Evolutionary conservation across 2,329 filamentous ascomycete genomes (phyloP), one percentile per base, ranked within the genome.

Genomic region (Fusarium sublunatum): DNA sequence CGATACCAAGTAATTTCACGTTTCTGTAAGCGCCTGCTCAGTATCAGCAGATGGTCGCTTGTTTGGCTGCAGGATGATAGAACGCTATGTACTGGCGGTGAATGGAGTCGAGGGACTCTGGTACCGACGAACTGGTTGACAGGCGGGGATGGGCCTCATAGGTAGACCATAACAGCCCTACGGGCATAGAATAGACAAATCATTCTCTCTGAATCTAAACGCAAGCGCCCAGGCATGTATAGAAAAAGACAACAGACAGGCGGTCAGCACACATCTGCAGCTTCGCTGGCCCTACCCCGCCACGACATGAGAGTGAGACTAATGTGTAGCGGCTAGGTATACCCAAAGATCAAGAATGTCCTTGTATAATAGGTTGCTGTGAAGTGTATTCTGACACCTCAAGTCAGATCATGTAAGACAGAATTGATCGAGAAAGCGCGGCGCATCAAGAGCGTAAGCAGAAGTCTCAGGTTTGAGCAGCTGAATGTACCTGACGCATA

Each of bases 1-100:
- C 3, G 25, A 35, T 35, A 48, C 36, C 10, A 62, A 40, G 13
- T 61, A 51, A 60, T 35, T 46, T 22, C 42, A n/a, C 40, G 49
- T 57, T 58, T 47, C 45, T 58, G 49, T 53, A 67, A 63, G 61
- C 65, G 69, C 58, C 51, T 44, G 24, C 28, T n/a, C 34, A 66
- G 19, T 31, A 36, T 49, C 53, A 61, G 51, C 44, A 55, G 32
- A 15, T 4, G 58, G 42, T 43, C 54, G 34, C 39, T 42, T 50
- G 25, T n/a, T 43, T 51, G 57, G 57, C 26, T 50, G 61, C 47
- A 62, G 38, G 26, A 48, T 52, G 35, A 41, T 15, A 47, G 51
- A 22, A 26, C 41, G 28, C 49, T 31, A 10, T 36, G 44, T 54
- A 31, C 7, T 49, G 47, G 66, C 66, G 64, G 68, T 70, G 66